phyloP scores from a whole-genome alignment of 176 grass and related monocot genomes.

The Cenchrus americanus region DNA sequence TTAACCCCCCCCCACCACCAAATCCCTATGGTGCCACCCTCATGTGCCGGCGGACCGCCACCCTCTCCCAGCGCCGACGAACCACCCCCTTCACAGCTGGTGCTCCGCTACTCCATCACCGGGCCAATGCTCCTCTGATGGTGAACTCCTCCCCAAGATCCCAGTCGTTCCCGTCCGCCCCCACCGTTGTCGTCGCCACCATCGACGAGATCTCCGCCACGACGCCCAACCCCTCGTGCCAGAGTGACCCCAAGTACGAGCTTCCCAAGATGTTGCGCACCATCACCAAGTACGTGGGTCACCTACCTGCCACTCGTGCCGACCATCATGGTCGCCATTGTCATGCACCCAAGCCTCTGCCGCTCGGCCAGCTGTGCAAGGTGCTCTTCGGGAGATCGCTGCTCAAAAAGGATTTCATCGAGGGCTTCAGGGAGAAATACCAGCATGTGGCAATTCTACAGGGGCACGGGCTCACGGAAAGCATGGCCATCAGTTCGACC shows the following conservation, averaged over 20 bases:
- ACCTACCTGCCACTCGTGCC: conserved; percentile 95
- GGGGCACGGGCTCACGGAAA: conserved; percentile 92
- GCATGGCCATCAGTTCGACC: conserved; percentile 89
- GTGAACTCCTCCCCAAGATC: no score
- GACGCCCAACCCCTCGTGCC: no score
- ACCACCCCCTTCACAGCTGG: no score
- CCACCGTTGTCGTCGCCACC: no score
- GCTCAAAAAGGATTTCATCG: conserved; percentile 78
- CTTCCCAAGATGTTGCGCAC: conserved; percentile 75
- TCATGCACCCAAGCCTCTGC: conserved; percentile 61
- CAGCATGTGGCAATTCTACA: conserved; percentile 83
- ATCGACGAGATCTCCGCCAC: no score
- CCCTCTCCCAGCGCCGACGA: no score
- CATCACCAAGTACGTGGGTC: conserved; percentile 63
- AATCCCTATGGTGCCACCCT: no score
- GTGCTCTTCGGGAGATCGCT: conserved; percentile 81
- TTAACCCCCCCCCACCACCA: no score
- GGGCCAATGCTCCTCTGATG: no score
- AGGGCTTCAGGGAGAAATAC: conserved; percentile 90
- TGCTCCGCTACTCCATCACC: no score
- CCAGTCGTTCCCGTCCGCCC: no score
- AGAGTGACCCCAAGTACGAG: conserved; percentile 61
- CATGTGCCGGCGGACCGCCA: no score
- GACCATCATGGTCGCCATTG: conserved; percentile 86
- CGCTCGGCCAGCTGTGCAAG: conserved; percentile 60